phyloP scores from a whole-genome alignment of 306 rosid genomes.

The Canavalia ensiformis region DNA sequence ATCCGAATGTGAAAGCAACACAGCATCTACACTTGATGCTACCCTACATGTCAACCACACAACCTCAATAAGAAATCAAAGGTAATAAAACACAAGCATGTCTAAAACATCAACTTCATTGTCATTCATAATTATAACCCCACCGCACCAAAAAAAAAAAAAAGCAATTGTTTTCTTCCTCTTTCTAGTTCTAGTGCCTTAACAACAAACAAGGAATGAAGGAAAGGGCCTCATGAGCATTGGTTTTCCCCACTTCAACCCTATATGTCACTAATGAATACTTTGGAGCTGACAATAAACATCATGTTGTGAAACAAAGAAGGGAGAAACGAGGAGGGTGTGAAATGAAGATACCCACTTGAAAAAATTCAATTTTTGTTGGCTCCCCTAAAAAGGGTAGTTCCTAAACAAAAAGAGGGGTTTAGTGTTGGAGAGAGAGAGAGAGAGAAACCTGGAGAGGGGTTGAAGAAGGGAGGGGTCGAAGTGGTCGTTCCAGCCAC shows the following conservation, averaged over 20 bases:
- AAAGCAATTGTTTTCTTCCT: neutral
- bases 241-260: neutral
- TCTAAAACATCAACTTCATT: neutral
- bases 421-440: neutral
- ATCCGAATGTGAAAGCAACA: conserved; percentile 83
- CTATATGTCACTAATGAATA: neutral
- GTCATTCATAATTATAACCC: neutral
- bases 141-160: neutral
- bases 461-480: conserved; percentile 88
- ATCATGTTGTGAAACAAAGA: neutral
- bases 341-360: conserved; percentile 36
- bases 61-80: conserved; percentile 39
- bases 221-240: no score
- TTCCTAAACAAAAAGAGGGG: neutral
- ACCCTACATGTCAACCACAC: conserved; percentile 63
- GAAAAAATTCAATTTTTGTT: neutral
- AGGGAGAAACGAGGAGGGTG: neutral
- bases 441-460: conserved; percentile 72
- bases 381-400: neutral
- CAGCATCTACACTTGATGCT: conserved; percentile 86
- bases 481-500: conserved; percentile 98
- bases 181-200: neutral
- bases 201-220: no score
- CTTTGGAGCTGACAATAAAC: neutral
- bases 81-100: conserved; percentile 14